Base-by-base conservation (phyloP, 768 basidiomycete genomes). In the Daedaleopsis sinensis region DNA sequence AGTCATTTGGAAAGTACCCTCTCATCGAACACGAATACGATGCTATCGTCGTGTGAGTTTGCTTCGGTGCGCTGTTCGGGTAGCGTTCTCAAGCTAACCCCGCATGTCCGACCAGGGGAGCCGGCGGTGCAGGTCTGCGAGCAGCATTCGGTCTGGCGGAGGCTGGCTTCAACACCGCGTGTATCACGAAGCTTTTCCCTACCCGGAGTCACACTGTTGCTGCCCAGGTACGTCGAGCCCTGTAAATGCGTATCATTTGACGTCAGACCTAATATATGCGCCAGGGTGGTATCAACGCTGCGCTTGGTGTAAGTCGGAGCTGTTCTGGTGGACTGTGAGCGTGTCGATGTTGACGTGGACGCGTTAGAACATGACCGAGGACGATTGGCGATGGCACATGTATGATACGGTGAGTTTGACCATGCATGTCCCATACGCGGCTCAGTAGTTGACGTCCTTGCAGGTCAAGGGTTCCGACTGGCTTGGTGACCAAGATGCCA, bases 311-410 rank as follows among this genome's bases (percentile, higher is more conserved):
- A 73, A 68, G 88, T 43, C 19, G 65, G 18, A 42, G 7, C 15
- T 42, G 36, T 5, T 13, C 16, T 48, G 49, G n/a, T 18, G 53
- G 46, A 46, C 2, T 44, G 32, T 11, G 23, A 10, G 11, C 15
- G 18, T 11, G 15, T 8, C 16, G 11, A 11, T 27, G n/a, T 19
- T 24, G 53, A 36, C 21, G 13, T 38, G 46, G 23, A 52, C 67
- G 55, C 56, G 38, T 50, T 72, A 94, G 88, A 97, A 98, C 79
- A 96, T 98, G 95, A 97, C 95, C 5, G 97, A 99, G 78, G 97
- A 98, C 71, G 95, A 98, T 74, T 98, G 96, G 95, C 81, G 95
- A 77, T 97, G 95, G 96, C 96, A 97, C 73, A 97, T 96, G 94
- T 96, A 94, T 71, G 93, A 94, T 72, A 94, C 93, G 54, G 93